Conservation (phyloP, 495 filamentous ascomycete genomes). For the Penicillium bialowiezense region DNA sequence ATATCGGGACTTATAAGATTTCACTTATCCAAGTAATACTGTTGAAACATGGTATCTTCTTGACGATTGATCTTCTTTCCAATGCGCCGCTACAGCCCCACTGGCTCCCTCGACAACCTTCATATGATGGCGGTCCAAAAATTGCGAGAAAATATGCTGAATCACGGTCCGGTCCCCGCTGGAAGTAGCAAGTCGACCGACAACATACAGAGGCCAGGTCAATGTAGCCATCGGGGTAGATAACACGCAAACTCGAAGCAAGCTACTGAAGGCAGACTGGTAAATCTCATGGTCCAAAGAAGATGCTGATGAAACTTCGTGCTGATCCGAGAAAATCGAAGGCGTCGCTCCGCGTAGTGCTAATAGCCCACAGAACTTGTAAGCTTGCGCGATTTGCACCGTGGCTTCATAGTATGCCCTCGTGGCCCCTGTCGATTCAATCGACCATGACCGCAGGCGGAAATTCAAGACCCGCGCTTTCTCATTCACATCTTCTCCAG, state of each 20-base stretch:
- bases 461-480: not conserved
- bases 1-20: no score
- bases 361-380: slow-evolving; percentile 7
- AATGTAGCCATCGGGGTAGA: slow-evolving; percentile 14
- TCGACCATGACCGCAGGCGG: not conserved
- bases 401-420: slow-evolving; percentile 10
- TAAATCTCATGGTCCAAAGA: slow-evolving; percentile 1
- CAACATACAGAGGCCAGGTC: slow-evolving; percentile 14
- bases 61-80: no score
- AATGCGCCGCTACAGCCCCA: not conserved
- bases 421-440: not conserved
- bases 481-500: slow-evolving; percentile 1
- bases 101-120: slow-evolving; percentile 14
- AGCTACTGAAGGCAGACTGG: slow-evolving; percentile 7
- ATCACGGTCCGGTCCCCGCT: slow-evolving; percentile 12
- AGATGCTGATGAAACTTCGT: no score
- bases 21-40: no score
- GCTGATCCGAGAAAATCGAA: not conserved
- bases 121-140: slow-evolving; percentile 15
- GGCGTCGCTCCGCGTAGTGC: not conserved
- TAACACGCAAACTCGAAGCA: slow-evolving; percentile 12
- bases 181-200: slow-evolving; percentile 8
- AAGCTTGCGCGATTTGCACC: slow-evolving; percentile 10
- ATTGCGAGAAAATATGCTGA: slow-evolving; percentile 14
- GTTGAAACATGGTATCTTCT: no score